These are phyloP conservation scores for Phytophthora macrochlamydospora DNA, from an alignment of 352 stramenopile species.

Conservation along the genomic window DNA sequence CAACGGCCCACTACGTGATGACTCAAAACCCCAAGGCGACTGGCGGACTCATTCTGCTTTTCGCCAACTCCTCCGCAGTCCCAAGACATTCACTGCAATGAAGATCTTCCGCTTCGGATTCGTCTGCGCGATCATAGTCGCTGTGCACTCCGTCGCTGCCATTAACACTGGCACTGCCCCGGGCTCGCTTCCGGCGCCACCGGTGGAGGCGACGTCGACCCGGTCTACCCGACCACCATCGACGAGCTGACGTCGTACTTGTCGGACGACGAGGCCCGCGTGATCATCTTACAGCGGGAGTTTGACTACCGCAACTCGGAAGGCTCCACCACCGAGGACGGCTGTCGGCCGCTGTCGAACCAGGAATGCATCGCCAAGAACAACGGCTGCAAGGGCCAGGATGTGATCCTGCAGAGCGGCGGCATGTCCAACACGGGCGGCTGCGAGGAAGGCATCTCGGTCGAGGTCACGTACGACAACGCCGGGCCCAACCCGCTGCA, in stretches of 20 bases:
- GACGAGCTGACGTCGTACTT: conserved; percentile 28
- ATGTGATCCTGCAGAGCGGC: not conserved
- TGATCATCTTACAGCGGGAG: conserved; percentile 34
- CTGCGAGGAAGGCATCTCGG: not conserved
- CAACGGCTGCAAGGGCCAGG: conserved; percentile 2
- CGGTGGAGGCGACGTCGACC: conserved; percentile 16
- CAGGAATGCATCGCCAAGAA: not conserved
- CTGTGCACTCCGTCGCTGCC: conserved; percentile 8
- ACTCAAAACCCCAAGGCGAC: too few species aligned
- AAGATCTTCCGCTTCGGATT: conserved; percentile 11
- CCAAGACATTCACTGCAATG: not conserved
- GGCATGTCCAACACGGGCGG: not conserved
- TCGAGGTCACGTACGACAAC: not conserved
- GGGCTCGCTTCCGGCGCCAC: conserved; percentile 21
- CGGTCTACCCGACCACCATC: conserved; percentile 31
- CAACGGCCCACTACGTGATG: too few species aligned
- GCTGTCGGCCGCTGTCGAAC: not conserved
- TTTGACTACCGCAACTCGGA: conserved; percentile 22
- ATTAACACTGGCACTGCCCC: conserved; percentile 24
- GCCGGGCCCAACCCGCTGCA: not conserved
- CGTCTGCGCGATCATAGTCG: conserved; percentile 7
- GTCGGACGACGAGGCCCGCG: conserved; percentile 22
- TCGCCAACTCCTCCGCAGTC: not conserved
- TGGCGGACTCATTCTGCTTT: not conserved
- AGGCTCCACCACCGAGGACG: not conserved